Percentiles rank a stretch among this genome's conserved stretches.
Conservation (phyloP, 2,329 filamentous ascomycete species). For the Fusarium domesticum region DNA sequence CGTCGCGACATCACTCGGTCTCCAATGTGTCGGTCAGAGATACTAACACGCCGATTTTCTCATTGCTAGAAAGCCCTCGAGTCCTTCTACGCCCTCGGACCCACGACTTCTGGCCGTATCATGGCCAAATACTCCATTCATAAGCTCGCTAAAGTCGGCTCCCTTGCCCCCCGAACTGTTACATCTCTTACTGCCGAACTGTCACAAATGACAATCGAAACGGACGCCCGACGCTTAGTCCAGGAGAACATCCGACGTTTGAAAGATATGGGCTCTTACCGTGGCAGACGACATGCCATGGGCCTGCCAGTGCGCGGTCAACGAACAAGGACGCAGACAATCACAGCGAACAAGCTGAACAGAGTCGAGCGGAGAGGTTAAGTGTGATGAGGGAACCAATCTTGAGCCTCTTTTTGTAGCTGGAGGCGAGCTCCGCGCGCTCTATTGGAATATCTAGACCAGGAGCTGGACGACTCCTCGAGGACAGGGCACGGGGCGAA, state of each 20-base stretch:
- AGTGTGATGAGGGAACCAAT: conserved; percentile 1
- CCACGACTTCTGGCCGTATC: conserved; percentile 65
- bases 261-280: conserved; percentile 86
- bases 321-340: conserved; percentile 72
- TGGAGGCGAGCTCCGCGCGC: no score
- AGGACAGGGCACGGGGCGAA: neutral
- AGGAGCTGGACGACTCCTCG: neutral
- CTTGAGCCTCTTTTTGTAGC: neutral
- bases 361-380: conserved; percentile 43
- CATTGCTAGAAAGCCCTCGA: conserved; percentile 64
- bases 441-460: conserved; percentile 4
- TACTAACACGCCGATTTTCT: conserved; percentile 12
- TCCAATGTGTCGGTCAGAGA: neutral
- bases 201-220: conserved; percentile 90
- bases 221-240: conserved; percentile 73
- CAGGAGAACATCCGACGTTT: conserved; percentile 82
- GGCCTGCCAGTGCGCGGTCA: conserved; percentile 88
- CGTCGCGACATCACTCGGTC: neutral
- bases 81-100: conserved; percentile 82
- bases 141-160: conserved; percentile 73
- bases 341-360: conserved; percentile 61
- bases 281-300: conserved; percentile 90
- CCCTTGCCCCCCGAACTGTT: conserved; percentile 71
- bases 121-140: conserved; percentile 90
- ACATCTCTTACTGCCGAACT: conserved; percentile 81